A percentile compares a stretch with the other conserved stretches of the same genome.
Evolutionary conservation across 768 basidiomycete species (phyloP).

Genomic region (Galerina marginata): DNA sequence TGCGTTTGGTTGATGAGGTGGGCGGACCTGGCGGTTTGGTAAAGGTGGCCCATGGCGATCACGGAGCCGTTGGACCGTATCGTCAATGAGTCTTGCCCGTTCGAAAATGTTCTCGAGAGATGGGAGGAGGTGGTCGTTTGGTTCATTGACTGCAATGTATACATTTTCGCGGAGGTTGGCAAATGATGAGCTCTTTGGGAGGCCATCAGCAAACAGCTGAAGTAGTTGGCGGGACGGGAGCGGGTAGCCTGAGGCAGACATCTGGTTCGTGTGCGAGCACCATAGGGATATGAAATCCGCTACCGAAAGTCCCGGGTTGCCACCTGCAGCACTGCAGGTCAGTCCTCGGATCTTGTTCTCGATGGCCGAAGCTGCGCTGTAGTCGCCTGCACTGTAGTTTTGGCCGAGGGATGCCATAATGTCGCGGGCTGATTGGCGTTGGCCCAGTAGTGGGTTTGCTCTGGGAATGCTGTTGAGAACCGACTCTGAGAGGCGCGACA

Average conservation of each 20-base stretch:
- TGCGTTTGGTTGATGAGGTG: not conserved
- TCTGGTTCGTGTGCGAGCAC: not conserved
- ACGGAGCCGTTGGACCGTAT: not conserved
- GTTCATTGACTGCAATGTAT: not conserved
- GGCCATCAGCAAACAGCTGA: constrained; percentile 1
- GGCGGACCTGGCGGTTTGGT: not conserved
- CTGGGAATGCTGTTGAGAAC: not conserved
- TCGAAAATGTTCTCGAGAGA: not conserved
- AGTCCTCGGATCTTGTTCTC: constrained; percentile 2
- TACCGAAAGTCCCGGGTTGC: too few species aligned
- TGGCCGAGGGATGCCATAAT: not conserved
- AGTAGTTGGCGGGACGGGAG: not conserved
- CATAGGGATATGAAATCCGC: too few species aligned
- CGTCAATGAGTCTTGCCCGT: not conserved
- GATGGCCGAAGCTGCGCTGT: not conserved
- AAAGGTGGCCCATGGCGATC: not conserved
- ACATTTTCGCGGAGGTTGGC: not conserved
- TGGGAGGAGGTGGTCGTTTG: not conserved
- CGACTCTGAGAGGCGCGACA: not conserved
- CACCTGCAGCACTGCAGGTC: not conserved
- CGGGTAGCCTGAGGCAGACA: constrained; percentile 1
- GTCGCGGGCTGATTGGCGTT: not conserved
- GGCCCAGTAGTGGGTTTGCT: not conserved
- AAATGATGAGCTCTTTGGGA: not conserved
- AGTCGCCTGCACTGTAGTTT: constrained; percentile 3